Conservation (phyloP, 129 eudicot genomes). For the Lonicera japonica region DNA sequence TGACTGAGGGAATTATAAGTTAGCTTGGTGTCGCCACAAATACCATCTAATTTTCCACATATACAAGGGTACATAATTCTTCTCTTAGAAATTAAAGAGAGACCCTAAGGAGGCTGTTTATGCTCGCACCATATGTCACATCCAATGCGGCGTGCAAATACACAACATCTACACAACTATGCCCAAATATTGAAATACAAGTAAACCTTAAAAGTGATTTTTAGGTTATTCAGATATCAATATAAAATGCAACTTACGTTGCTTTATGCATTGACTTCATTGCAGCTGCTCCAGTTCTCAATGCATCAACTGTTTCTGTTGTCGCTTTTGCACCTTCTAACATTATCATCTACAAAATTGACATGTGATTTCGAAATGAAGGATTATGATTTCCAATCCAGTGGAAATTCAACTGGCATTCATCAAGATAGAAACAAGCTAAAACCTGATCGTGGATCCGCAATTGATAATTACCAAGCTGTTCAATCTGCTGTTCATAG, state of each 20-base stretch:
- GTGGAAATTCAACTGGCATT: neutral
- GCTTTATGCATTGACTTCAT: constrained; percentile 61
- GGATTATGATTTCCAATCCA: neutral
- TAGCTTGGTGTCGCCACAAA: neutral
- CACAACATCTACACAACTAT: neutral
- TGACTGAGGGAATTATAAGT: neutral
- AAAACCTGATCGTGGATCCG: constrained; percentile 64
- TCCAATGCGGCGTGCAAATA: no score
- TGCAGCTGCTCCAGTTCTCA: constrained; percentile 58
- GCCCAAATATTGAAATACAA: neutral
- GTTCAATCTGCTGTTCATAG: constrained; percentile 48
- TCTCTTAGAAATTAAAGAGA: neutral
- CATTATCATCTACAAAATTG: constrained; percentile 34
- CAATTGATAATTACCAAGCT: constrained; percentile 52
- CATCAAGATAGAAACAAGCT: neutral
- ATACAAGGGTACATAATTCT: neutral
- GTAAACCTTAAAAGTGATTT: neutral
- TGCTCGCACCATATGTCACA: no score
- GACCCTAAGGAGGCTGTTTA: no score
- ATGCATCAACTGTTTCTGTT: constrained; percentile 57
- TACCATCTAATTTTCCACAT: neutral
- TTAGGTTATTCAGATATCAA: neutral
- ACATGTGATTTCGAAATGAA: neutral
- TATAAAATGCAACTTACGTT: constrained; percentile 18
- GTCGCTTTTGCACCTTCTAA: constrained; percentile 69